Percentiles rank a stretch among this genome's conserved stretches.
Evolutionary conservation across 371 early-diverging fungal species (phyloP).

Genomic region (Haplosporangium sp.): DNA sequence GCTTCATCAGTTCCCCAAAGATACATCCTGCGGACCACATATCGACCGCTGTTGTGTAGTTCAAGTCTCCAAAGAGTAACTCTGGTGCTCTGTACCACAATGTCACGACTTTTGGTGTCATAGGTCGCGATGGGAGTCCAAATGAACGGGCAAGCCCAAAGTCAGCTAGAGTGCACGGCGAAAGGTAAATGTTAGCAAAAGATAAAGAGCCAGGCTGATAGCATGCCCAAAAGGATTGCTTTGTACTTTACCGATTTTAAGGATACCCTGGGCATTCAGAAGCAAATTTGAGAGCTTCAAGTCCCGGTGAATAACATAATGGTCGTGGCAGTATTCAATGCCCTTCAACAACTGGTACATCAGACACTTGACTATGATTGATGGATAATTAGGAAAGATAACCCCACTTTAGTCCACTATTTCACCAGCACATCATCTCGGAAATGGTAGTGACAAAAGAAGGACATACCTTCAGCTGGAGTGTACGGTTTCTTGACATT

Average conservation of each 20-base stretch:
- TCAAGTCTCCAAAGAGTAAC: slow-evolving; percentile 81
- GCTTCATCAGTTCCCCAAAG: slow-evolving; percentile 82
- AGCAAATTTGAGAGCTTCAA: slow-evolving; percentile 89
- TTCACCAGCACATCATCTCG: no score
- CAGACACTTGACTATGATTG: slow-evolving; percentile 77
- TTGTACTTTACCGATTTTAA: slow-evolving; percentile 78
- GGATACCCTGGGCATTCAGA: slow-evolving; percentile 75
- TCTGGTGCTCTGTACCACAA: slow-evolving; percentile 97
- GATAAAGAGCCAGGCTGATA: not conserved
- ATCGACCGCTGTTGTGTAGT: slow-evolving; percentile 89
- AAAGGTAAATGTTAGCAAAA: not conserved
- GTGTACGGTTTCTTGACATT: slow-evolving; percentile 69
- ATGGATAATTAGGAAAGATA: not conserved
- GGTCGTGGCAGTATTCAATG: slow-evolving; percentile 80
- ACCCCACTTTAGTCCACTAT: not conserved
- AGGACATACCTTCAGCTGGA: slow-evolving; percentile 64
- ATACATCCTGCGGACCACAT: slow-evolving; percentile 95
- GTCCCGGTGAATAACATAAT: slow-evolving; percentile 85
- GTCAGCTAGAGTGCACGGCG: slow-evolving; percentile 68
- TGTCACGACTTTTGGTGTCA: slow-evolving; percentile 96
- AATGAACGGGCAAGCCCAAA: slow-evolving; percentile 90
- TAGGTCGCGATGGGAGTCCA: slow-evolving; percentile 71
- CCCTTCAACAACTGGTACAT: slow-evolving; percentile 84
- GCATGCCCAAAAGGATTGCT: not conserved
- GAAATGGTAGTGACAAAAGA: no score